Evolutionary conservation across 2,329 filamentous ascomycete species (phyloP).

Genomic region (Monosporascus sp.): DNA sequence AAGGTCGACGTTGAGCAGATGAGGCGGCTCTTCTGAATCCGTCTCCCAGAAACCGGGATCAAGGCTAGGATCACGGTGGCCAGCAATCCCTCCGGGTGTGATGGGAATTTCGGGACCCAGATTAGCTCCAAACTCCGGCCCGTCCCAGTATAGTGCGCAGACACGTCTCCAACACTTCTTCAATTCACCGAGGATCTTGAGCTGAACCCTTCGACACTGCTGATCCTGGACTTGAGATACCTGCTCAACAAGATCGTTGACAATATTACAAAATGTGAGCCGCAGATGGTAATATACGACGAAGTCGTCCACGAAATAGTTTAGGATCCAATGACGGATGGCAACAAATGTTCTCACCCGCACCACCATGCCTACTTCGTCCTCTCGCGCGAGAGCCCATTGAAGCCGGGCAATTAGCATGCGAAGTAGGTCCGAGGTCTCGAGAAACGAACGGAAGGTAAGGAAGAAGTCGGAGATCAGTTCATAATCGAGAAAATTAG

Average conservation of each 20-base stretch:
- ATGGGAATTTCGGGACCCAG: slow-evolving; percentile 63
- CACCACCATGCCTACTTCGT: slow-evolving; percentile 89
- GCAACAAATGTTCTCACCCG: slow-evolving; percentile 93
- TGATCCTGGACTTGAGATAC: slow-evolving; percentile 36
- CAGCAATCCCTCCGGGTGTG: slow-evolving; percentile 68
- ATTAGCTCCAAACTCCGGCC: slow-evolving; percentile 58
- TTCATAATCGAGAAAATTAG: slow-evolving; percentile 93
- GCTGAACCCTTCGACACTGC: slow-evolving; percentile 44
- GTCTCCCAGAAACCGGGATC: slow-evolving; percentile 52
- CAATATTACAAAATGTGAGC: slow-evolving; percentile 69
- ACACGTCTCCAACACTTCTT: slow-evolving; percentile 97
- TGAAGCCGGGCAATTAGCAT: slow-evolving; percentile 80
- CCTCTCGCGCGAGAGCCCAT: slow-evolving; percentile 77
- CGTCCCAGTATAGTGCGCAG: slow-evolving; percentile 86
- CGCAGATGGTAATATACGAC: slow-evolving; percentile 70
- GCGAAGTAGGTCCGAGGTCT: slow-evolving; percentile 68
- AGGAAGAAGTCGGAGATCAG: slow-evolving; percentile 96
- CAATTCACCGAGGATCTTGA: slow-evolving; percentile 88
- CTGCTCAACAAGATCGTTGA: slow-evolving; percentile 65
- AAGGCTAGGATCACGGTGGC: slow-evolving; percentile 50
- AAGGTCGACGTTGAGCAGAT: slow-evolving; percentile 37
- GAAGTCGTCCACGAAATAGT: slow-evolving; percentile 97
- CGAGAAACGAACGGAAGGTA: slow-evolving; percentile 85
- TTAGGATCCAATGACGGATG: slow-evolving; percentile 92
- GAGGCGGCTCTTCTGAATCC: slow-evolving; percentile 39